phyloP scores from a whole-genome alignment of 768 basidiomycete species.

The Dentipellis sp. region DNA sequence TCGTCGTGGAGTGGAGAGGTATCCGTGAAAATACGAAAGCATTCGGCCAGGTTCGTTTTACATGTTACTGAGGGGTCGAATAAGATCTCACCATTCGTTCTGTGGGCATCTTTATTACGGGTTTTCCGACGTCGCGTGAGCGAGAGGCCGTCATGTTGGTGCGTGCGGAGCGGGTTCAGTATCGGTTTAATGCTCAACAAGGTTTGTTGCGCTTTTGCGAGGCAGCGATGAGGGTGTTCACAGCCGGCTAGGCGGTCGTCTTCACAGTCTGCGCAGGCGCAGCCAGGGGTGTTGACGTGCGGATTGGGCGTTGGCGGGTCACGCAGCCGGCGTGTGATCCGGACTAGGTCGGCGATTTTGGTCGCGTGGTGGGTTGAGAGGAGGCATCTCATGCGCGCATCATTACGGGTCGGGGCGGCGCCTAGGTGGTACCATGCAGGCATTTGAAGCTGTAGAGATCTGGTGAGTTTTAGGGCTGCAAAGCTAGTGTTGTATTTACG shows the following conservation, averaged over 20 bases:
- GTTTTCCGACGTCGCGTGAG: background rate
- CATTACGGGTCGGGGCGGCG: background rate
- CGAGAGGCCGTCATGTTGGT: background rate
- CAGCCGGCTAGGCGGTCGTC: background rate
- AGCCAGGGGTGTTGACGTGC: background rate
- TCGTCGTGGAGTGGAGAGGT: background rate
- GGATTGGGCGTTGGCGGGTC: background rate
- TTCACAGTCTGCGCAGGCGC: background rate
- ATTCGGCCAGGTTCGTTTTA: background rate
- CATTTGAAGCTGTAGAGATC: background rate
- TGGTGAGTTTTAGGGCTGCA: background rate
- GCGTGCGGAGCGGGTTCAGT: background rate
- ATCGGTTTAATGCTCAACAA: background rate
- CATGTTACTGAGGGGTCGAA: background rate
- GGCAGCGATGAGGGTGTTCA: background rate
- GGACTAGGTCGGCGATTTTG: background rate
- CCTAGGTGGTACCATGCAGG: conserved; percentile 13
- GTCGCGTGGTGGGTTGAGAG: no score
- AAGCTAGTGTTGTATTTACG: conserved; percentile 1
- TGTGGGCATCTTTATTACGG: background rate
- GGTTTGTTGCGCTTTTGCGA: background rate
- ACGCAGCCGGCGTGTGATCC: background rate
- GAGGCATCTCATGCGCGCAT: no score
- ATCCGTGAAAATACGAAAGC: background rate
- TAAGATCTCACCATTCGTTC: background rate